Conservation (phyloP, 305 asterid species). For the Coffea humblotiana region DNA sequence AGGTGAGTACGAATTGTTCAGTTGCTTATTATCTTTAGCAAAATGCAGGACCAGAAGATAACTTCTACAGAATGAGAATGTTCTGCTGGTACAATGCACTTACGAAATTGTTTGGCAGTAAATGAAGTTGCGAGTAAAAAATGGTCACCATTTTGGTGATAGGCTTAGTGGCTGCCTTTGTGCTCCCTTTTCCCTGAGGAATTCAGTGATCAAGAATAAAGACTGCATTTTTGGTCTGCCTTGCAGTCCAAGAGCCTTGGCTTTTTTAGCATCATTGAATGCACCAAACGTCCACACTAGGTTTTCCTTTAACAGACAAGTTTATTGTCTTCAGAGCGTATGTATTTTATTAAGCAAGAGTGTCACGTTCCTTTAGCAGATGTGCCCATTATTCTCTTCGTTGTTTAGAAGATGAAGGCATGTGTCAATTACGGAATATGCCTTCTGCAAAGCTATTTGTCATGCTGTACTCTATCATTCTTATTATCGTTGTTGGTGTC, state of each 20-base stretch:
- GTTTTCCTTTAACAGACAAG: not conserved
- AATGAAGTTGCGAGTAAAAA: not conserved
- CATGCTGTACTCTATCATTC: not conserved
- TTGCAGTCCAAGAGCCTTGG: not conserved
- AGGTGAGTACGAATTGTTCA: conserved; percentile 37
- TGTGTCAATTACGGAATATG: not conserved
- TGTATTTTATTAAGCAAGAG: not conserved
- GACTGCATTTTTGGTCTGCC: not conserved
- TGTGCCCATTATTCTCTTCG: not conserved
- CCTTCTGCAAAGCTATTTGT: not conserved
- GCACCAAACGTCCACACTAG: not conserved
- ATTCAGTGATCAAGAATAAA: not conserved
- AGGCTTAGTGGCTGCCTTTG: not conserved
- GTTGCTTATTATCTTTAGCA: not conserved
- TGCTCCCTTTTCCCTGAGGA: not conserved
- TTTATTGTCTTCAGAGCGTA: not conserved
- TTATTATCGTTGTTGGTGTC: not conserved
- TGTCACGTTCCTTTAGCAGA: not conserved
- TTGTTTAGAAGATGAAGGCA: not conserved
- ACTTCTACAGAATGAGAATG: not conserved
- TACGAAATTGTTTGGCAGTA: not conserved
- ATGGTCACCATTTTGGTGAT: not conserved
- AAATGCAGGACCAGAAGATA: conserved; percentile 8
- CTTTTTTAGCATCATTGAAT: not conserved
- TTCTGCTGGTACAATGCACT: not conserved